Evolutionary conservation across 164 flowering plant genomes (phyloP), one percentile per base, ranked within the genome.

Genomic region (Nymphaea thermarum): DNA sequence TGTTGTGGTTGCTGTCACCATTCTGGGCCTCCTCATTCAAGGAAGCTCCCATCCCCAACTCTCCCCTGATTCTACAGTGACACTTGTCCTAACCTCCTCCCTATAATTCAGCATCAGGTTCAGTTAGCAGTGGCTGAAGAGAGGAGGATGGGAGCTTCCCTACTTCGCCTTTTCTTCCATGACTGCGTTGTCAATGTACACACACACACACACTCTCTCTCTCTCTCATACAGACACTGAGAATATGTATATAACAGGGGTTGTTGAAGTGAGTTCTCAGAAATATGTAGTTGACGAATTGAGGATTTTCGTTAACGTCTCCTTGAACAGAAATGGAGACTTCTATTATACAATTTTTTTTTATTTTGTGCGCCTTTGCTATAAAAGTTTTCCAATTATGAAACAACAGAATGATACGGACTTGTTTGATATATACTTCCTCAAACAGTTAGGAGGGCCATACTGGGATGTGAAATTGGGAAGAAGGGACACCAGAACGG

Each of bases 401-500:
- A 8, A 8, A 10, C 1, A 8, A 10, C 60, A 55, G 10, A 8
- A 8, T 55, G 12, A 16, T 8, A 55, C 16, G 10, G 16, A 8
- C 2, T 55, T 55, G 10, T 10, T 10, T 55, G 1, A 6, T 17
- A 61, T 61, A n/a, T 61, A n/a, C 16, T 10, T 2, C 6, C 16
- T 36, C 8, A n/a, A 17, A 61, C 66, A 77, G 75, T 55, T 74
- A 15, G 73, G 70, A 42, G 74, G 73, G 18, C 73, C 72, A 5
- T 41, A 70, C 43, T 71, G 72, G 71, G 3, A 25, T 3, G 73
- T 74, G n/a, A 53, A 43, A 60, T 62, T 74, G 42, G 75, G 75
- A 6, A 42, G 76, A 43, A 69, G 71, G 42, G 77, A 77, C 62
- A 65, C 76, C 41, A 65, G 55, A 43, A 74, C 73, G 11, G 77